Evolutionary conservation across 768 basidiomycete species (phyloP).

Genomic region (Mrakia blollopis): DNA sequence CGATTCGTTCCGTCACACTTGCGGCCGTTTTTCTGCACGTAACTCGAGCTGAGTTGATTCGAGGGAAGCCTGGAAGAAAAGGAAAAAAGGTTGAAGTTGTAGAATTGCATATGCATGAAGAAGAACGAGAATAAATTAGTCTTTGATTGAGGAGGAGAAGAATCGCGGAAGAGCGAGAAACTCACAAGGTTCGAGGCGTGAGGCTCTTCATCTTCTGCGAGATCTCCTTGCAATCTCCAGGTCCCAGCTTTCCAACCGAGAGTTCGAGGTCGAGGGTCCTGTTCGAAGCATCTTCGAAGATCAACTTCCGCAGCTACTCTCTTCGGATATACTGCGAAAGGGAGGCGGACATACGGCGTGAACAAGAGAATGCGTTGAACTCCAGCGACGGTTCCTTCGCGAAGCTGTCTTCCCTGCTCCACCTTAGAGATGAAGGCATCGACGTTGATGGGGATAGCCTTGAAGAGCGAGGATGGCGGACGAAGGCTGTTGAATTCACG

Average conservation of each 20-base stretch:
- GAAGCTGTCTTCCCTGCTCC: slow-evolving; percentile 32
- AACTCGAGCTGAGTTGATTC: slow-evolving; percentile 12
- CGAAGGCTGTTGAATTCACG: slow-evolving; percentile 27
- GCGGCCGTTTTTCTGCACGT: slow-evolving; percentile 21
- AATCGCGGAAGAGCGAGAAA: slow-evolving; percentile 19
- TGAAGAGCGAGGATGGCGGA: slow-evolving; percentile 38
- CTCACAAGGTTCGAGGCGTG: slow-evolving; percentile 31
- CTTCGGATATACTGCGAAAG: too few relatives aligned
- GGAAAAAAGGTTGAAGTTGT: neutral
- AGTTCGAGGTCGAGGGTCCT: slow-evolving; percentile 43
- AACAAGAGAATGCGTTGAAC: slow-evolving; percentile 33
- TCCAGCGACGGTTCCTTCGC: slow-evolving; percentile 36
- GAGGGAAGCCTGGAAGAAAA: slow-evolving; percentile 3
- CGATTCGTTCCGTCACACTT: slow-evolving; percentile 45
- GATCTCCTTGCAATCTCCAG: slow-evolving; percentile 39
- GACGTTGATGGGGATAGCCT: slow-evolving; percentile 34
- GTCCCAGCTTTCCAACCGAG: slow-evolving; percentile 41
- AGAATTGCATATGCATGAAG: slow-evolving; percentile 47
- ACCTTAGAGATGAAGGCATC: slow-evolving; percentile 38
- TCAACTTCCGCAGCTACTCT: too few relatives aligned
- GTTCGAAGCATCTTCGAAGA: slow-evolving; percentile 31
- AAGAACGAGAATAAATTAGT: too few relatives aligned
- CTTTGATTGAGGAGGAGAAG: neutral
- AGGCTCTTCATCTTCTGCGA: neutral
- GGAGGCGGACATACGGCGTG: too few relatives aligned